Evolutionary conservation across 441 rosid species (phyloP).

Genomic region (Populus trichocarpa): DNA sequence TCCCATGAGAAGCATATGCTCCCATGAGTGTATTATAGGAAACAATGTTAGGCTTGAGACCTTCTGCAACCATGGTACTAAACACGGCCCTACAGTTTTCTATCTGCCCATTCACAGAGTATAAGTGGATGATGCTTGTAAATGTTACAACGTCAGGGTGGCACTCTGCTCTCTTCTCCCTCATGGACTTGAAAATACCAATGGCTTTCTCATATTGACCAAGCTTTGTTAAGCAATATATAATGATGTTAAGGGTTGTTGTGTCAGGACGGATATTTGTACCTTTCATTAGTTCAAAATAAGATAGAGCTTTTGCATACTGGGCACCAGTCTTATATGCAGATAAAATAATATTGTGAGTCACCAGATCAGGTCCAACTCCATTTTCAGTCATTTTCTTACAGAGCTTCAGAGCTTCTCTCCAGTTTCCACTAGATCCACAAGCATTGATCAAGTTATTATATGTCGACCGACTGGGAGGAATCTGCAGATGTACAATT

Average conservation of each 20-base stretch:
- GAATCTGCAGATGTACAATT: constrained; percentile 52
- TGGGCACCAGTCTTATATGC: constrained; percentile 82
- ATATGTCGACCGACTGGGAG: constrained; percentile 86
- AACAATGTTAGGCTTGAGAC: constrained; percentile 73
- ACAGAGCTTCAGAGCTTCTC: constrained; percentile 78
- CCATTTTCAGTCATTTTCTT: constrained; percentile 95
- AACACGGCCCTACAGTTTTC: constrained; percentile 74
- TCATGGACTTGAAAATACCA: constrained; percentile 73
- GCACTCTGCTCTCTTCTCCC: constrained; percentile 66
- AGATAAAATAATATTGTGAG: constrained; percentile 84
- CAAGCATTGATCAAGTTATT: constrained; percentile 90
- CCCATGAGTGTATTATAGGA: constrained; percentile 75
- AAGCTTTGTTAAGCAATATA: constrained; percentile 72
- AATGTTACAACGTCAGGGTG: constrained; percentile 75
- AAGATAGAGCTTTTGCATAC: constrained; percentile 75
- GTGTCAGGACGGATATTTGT: constrained; percentile 81
- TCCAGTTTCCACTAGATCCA: constrained; percentile 97
- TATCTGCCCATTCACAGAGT: constrained; percentile 69
- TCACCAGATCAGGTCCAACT: constrained; percentile 91
- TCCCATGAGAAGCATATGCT: constrained; percentile 83
- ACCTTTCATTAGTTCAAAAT: constrained; percentile 87
- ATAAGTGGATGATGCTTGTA: constrained; percentile 71
- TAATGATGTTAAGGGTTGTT: constrained; percentile 77
- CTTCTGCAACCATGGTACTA: constrained; percentile 77
- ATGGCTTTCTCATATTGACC: constrained; percentile 67